Base-by-base conservation (phyloP, 2,329 filamentous ascomycete species). In the Ophiostoma sp. region DNA sequence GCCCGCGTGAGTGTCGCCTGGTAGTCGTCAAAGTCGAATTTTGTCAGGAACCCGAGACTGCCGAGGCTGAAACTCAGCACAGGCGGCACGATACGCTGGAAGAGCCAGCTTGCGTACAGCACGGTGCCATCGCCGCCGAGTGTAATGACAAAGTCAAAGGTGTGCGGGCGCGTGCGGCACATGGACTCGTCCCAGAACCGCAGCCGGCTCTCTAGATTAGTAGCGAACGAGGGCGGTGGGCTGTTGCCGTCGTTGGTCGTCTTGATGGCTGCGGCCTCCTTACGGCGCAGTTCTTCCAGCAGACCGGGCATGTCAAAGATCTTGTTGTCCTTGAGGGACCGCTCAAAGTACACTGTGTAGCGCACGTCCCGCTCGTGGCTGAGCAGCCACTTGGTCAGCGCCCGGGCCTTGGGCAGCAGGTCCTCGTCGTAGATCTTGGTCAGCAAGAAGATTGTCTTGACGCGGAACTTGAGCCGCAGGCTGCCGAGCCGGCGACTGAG, bases 121-220 rank as follows among this genome's bases (percentile, higher is more conserved):
- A 99, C 94, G 0, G 95, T 99, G n/a, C 95, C 95, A 76, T 99
- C 95, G 12, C 95, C 95, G 65, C 93, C 93, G 3, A 97, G 84
- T 0, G 94, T 96, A 64, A 99, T 87, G 66, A 96, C 89, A 75
- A 99, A 96, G 78, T 99, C 95, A 76, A 98, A 97, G 0, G 87
- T 89, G 74, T 97, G 92, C 4, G 94, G 94, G 69, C 88, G 85
- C 55, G 87, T 83, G 64, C 84, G 84, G 73, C 93, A 96, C 75
- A 97, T 87, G 67, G 89, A 83, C 70, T 90, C 87, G 62, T 89
- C 88, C 95, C 95, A 99, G 77, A 89, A 96, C 69, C 87, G 86
- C 64, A 99, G 78, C 6, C 93, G 84, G 64, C 76, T 79, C 8
- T 73, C 73, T 11, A 85, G 70, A 8, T 75, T 75, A 5, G 27